Evolutionary conservation across 306 rosid species (phyloP), one percentile per base, ranked within the genome.

Genomic region (Castanea mollissima): DNA sequence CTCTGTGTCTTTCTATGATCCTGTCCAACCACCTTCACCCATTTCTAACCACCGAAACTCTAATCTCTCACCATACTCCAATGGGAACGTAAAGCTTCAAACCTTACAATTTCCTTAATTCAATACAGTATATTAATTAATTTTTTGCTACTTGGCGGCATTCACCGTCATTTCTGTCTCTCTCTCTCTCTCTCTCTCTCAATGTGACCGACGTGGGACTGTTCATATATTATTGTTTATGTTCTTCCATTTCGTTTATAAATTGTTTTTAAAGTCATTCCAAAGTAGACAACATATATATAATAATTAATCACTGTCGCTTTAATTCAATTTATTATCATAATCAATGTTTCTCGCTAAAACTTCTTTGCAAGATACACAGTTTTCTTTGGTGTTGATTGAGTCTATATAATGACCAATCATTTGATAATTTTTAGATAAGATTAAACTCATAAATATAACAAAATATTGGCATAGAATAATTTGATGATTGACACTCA

Each of bases 1-100:
- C 71, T 58, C 75, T 20, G n/a, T 15, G 12, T 41, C 80, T 78
- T 85, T 88, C 85, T 75, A 74, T 83, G 85, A 74, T 90, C 88
- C 87, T 62, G 83, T 83, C 89, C 97, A 91, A 91, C 98, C 83
- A 93, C 98, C 89, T 88, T 88, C 97, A 94, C 91, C 97, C 94
- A 85, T 92, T 85, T 85, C 90, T 85, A 94, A 87, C 98, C 87
- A 94, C 98, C 91, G 1, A 65, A 76, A 56, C 74, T 35, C 49
- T 71, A 67, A 54, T 85, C 54, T 76, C 72, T 77, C 83, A 56
- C 74, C 44, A 35, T 71, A 52, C 54, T 85, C 88, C 84, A 86
- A 85, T 86, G 79, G 73, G 84, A 92, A 88, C 91, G 74, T 67
- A 80, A 80, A 74, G 83, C 29, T n/a, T 9, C 54, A 34, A 58